These are phyloP conservation scores for Dioscorea cayenensis DNA, from an alignment of 116 monocot genomes.

Conservation along the genomic window DNA sequence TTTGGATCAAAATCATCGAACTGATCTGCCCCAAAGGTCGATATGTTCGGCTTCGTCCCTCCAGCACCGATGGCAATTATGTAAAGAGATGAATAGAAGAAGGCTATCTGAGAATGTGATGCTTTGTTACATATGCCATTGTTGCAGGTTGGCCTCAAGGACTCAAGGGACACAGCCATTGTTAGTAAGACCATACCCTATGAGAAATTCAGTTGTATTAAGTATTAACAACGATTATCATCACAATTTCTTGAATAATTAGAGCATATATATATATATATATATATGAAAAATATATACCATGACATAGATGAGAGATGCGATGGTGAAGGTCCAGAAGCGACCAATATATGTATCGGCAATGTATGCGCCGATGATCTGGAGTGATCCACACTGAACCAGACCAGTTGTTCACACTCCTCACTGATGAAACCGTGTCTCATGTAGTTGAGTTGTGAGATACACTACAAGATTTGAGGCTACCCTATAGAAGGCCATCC, in stretches of 20 bases:
- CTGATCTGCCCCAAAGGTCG: slow-evolving; percentile 69
- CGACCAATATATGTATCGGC: slow-evolving; percentile 70
- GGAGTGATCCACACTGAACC: slow-evolving; percentile 83
- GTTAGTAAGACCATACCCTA: slow-evolving; percentile 71
- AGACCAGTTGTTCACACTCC: slow-evolving; percentile 70
- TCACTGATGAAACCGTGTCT: slow-evolving; percentile 59
- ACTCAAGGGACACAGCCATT: slow-evolving; percentile 50
- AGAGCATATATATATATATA: too few species aligned
- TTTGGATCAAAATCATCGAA: slow-evolving; percentile 48
- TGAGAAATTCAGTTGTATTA: background rate
- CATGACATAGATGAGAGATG: slow-evolving; percentile 50
- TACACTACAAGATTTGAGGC: slow-evolving; percentile 66
- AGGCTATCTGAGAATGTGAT: slow-evolving; percentile 24
- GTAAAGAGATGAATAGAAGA: slow-evolving; percentile 71
- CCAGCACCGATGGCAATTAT: slow-evolving; percentile 59
- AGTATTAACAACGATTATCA: too few species aligned
- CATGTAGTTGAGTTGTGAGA: slow-evolving; percentile 46
- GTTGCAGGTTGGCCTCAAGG: slow-evolving; percentile 36
- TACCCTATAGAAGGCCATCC: slow-evolving; percentile 75
- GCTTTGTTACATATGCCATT: slow-evolving; percentile 25
- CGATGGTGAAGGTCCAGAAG: slow-evolving; percentile 75
- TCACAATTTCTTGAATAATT: too few species aligned
- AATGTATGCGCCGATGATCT: slow-evolving; percentile 64
- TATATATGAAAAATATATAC: slow-evolving; percentile 19
- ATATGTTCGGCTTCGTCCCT: slow-evolving; percentile 72